Conservation (phyloP, 305 asterid species). For the Fraxinus floribunda region DNA sequence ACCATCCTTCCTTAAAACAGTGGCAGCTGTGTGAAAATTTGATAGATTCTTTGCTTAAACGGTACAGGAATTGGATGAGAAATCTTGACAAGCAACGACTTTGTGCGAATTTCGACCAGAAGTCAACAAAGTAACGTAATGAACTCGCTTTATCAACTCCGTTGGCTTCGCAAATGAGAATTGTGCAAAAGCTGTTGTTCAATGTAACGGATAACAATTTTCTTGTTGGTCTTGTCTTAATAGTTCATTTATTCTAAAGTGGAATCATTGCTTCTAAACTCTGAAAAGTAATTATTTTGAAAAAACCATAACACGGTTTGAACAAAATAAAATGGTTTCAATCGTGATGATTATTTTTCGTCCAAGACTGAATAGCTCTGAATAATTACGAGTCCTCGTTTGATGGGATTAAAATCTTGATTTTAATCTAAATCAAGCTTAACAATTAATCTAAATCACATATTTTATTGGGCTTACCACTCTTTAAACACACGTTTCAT, state of each 20-base stretch:
- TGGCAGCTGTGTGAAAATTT: neutral
- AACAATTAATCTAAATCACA: too few species aligned
- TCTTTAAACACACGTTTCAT: too few species aligned
- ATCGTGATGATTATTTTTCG: neutral
- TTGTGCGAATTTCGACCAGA: conserved; percentile 24
- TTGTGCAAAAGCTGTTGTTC: neutral
- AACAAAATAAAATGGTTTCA: neutral
- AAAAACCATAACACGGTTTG: neutral
- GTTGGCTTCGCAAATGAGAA: neutral
- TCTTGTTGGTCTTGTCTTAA: neutral
- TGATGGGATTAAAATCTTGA: too few species aligned
- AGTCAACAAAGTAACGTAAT: conserved; percentile 31
- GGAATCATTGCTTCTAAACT: neutral
- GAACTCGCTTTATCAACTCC: conserved; percentile 26
- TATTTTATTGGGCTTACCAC: too few species aligned
- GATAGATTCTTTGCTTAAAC: neutral
- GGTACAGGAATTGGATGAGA: neutral
- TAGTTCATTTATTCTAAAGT: neutral
- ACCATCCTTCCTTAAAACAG: neutral
- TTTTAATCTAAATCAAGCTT: too few species aligned
- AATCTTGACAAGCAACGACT: conserved; percentile 18
- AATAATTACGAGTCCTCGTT: too few species aligned
- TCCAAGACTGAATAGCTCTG: too few species aligned
- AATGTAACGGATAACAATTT: neutral
- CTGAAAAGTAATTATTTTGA: neutral